phyloP scores from a whole-genome alignment of 2,329 filamentous ascomycete species.

The Akanthomyces dipterigenus region DNA sequence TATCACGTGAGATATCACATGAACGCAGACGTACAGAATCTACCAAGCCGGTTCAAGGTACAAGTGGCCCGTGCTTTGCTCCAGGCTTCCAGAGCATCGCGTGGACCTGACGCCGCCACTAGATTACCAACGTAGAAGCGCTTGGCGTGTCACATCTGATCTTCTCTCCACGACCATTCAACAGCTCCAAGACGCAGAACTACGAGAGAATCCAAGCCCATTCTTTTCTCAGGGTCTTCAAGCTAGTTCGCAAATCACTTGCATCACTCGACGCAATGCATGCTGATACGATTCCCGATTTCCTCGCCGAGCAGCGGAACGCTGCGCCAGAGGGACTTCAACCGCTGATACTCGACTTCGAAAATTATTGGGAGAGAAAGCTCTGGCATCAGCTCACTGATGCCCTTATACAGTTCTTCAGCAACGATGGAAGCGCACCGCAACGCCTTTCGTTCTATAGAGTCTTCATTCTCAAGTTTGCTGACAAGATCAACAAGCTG shows the following conservation, averaged over 20 bases:
- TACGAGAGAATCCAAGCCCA: background rate
- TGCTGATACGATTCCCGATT: constrained; percentile 81
- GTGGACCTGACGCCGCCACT: constrained; percentile 2
- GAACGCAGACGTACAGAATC: background rate
- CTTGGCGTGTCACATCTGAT: background rate
- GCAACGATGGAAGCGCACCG: constrained; percentile 67
- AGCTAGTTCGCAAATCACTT: background rate
- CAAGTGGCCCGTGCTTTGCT: background rate
- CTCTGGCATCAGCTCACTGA: constrained; percentile 98
- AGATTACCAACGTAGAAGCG: background rate
- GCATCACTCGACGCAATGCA: constrained; percentile 52
- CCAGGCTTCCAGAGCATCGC: constrained; percentile 2
- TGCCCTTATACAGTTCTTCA: constrained; percentile 81
- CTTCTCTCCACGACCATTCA: background rate
- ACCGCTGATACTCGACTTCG: constrained; percentile 80
- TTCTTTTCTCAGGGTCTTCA: background rate
- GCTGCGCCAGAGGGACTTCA: constrained; percentile 82
- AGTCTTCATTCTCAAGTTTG: constrained; percentile 90
- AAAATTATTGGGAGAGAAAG: constrained; percentile 97
- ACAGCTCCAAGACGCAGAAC: background rate
- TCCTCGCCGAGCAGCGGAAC: constrained; percentile 86
- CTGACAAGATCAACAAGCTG: constrained; percentile 97
- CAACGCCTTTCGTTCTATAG: constrained; percentile 90
- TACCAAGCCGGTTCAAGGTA: background rate
- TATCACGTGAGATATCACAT: background rate